Evolutionary conservation across 257 asterid genomes (phyloP), one percentile per base, ranked within the genome.

Genomic region (Solanum medicagineum): DNA sequence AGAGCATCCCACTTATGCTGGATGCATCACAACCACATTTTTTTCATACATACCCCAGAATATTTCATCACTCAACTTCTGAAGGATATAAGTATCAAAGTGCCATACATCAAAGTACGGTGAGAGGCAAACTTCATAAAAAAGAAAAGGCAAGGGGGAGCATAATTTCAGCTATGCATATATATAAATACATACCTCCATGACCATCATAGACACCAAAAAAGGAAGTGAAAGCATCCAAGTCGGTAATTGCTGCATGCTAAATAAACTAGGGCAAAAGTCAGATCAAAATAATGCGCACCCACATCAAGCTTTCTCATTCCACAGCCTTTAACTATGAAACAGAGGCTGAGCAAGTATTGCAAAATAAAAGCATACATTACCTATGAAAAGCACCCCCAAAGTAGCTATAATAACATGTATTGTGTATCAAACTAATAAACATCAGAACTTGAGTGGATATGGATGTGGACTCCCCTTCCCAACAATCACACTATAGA

Each of bases 161-260:
- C 71, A 81, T 56, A 81, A 36, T 62, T 19, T 57, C 47, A 84
- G 42, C 15, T 24, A 77, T 53, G 24, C 73, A 45, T 60, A 24
- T 71, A 44, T 86, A 62, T 82, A 84, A 60, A 84, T 80, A 83
- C 92, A 32, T 88, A 96, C 99, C 99, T 89, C 99, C 99, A 89
- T 96, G 99, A 84, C 99, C 99, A 84, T 96, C 99, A 90, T 94
- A 96, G 85, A 96, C 99, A 84, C 99, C 99, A 89, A 96, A 96
- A 93, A 92, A 96, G 51, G 99, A 93, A 77, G 98, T 96, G 70
- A 92, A 89, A 83, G 91, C 81, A 83, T 96, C 99, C 93, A 96
- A 87, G 88, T 94, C 91, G 13, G 92, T 91, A 84, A 93, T 59
- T 59, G 99, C 98, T 29, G 99, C 97, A 90, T 96, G 99, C 99